These are phyloP conservation scores for Ascochyta rabiei DNA, from an alignment of 2,329 filamentous ascomycete genomes.

Conservation along the genomic window DNA sequence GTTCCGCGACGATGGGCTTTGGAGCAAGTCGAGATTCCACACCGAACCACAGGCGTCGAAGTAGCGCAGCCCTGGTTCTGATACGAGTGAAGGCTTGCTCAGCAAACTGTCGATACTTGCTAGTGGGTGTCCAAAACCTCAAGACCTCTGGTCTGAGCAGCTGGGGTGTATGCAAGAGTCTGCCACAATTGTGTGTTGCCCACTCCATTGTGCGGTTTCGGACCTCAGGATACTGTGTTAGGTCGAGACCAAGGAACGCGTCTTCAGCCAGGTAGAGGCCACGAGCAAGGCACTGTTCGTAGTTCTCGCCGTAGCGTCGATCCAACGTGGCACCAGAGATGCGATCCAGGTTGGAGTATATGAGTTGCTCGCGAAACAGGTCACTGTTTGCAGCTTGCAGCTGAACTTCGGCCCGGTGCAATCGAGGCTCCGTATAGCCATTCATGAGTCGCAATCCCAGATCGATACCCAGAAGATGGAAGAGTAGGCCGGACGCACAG, in stretches of 20 bases:
- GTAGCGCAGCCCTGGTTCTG: neutral
- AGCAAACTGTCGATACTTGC: neutral
- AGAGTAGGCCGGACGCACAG: constrained; percentile 15
- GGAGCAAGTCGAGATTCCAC: neutral
- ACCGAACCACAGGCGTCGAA: neutral
- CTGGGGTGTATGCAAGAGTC: constrained; percentile 26
- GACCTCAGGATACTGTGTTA: constrained; percentile 20
- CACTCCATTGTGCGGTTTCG: constrained; percentile 28
- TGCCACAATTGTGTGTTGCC: constrained; percentile 29
- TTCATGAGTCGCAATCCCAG: constrained; percentile 7
- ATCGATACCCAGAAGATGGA: constrained; percentile 10
- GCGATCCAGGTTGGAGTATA: constrained; percentile 13
- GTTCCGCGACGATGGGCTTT: neutral
- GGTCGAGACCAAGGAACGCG: constrained; percentile 16
- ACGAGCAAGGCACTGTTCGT: constrained; percentile 35
- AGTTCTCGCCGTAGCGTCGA: constrained; percentile 24
- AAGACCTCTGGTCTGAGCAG: neutral
- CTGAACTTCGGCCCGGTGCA: constrained; percentile 11
- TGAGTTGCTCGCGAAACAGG: constrained; percentile 6
- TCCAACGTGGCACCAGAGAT: constrained; percentile 15
- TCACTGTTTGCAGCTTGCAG: neutral
- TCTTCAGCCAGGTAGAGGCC: constrained; percentile 22
- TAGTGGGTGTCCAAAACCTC: constrained; percentile 1
- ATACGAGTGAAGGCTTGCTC: neutral
- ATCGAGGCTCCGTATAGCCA: constrained; percentile 5